Conservation (phyloP, 768 basidiomycete genomes). For the Suillus cothurnatus region DNA sequence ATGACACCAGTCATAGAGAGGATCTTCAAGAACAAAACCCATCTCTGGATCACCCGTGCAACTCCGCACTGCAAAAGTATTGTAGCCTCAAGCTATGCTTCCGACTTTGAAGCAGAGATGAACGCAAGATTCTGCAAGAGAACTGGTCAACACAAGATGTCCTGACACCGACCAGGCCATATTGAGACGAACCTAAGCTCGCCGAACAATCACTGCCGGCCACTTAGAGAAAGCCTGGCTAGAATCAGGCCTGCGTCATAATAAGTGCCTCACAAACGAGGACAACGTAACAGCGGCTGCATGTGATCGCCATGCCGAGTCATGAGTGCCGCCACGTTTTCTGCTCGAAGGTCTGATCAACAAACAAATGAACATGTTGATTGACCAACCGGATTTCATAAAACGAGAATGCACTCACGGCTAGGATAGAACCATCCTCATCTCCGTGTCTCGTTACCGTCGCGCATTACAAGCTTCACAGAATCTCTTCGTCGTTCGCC, state of each 20-base stretch:
- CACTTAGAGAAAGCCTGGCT: not conserved
- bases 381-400: not conserved
- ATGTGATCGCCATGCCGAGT: not conserved
- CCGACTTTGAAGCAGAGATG: not conserved
- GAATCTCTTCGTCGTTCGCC: constrained; percentile 29
- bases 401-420: not conserved
- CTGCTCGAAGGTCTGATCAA: constrained; percentile 2
- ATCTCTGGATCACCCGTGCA: not conserved
- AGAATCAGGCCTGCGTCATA: not conserved
- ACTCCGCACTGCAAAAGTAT: not conserved
- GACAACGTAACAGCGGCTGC: constrained; percentile 1
- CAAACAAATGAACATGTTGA: constrained; percentile 3
- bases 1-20: not conserved
- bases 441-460: not conserved
- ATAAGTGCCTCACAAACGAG: constrained; percentile 8
- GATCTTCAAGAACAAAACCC: not conserved
- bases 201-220: constrained; percentile 2
- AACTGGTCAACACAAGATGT: not conserved
- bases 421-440: not conserved
- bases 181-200: constrained; percentile 1
- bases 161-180: not conserved
- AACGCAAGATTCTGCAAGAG: not conserved
- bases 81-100: not conserved
- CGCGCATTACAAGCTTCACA: constrained; percentile 36
- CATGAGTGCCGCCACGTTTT: not conserved